A percentile compares a stretch with the other conserved stretches of the same genome.
phyloP scores from a whole-genome alignment of 2,329 filamentous ascomycete species.

The Lasiodiplodia gonubiensis region DNA sequence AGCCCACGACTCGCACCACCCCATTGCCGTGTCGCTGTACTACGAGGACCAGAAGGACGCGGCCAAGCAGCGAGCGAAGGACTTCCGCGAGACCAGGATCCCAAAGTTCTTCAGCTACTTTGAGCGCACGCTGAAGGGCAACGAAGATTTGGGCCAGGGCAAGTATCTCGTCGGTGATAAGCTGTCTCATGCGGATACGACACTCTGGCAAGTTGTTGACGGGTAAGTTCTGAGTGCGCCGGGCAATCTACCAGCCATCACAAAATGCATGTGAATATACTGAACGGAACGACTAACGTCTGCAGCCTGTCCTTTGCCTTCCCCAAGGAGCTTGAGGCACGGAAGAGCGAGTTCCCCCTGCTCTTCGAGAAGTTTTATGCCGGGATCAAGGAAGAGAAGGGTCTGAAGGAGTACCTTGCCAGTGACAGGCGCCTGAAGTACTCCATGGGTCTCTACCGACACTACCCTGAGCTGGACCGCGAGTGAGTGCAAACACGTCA shows the following conservation, averaged over 20 bases:
- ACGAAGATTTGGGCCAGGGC: constrained; percentile 61
- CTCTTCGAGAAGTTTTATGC: constrained; percentile 68
- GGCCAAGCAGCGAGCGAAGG: constrained; percentile 60
- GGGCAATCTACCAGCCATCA: neutral
- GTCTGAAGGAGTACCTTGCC: constrained; percentile 70
- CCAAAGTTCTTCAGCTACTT: constrained; percentile 77
- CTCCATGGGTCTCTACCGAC: constrained; percentile 69
- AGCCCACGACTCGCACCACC: constrained; percentile 77
- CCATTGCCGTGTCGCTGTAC: constrained; percentile 63
- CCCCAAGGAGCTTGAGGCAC: constrained; percentile 66
- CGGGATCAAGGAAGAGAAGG: constrained; percentile 66
- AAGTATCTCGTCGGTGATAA: constrained; percentile 69
- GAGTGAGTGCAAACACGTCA: constrained; percentile 38
- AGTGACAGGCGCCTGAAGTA: constrained; percentile 70
- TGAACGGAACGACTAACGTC: constrained; percentile 37
- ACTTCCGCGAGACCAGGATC: constrained; percentile 66
- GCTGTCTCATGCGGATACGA: constrained; percentile 74
- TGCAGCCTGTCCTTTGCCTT: constrained; percentile 71
- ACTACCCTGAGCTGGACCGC: constrained; percentile 74
- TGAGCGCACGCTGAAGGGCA: constrained; percentile 66
- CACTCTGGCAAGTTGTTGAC: constrained; percentile 70
- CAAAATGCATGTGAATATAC: neutral
- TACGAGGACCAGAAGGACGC: constrained; percentile 80
- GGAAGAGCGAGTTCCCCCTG: constrained; percentile 63
- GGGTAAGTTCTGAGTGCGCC: constrained; percentile 36